Base-by-base conservation (phyloP, 208 protist species). In the Crithidia bombi region DNA sequence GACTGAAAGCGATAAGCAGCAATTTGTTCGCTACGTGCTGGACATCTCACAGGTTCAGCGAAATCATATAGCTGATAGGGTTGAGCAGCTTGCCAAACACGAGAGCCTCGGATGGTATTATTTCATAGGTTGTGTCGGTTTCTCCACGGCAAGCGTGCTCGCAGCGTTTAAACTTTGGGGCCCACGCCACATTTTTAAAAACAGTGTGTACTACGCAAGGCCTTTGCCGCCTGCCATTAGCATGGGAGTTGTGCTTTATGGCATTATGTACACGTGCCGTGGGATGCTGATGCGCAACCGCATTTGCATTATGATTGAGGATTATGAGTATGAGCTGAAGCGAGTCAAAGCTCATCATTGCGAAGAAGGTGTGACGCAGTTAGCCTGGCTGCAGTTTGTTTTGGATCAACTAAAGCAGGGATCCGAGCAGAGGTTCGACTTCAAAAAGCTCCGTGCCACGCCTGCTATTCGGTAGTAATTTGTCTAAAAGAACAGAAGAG, bases 281-380 rank as follows among this genome's bases (percentile, higher is more conserved):
- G 86, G 86, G 19, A 94, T 95, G 89, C 73, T 95, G 11, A 96
- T 96, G 83, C 73, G 87, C 26, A 93, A 91, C 61, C 78, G 86
- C 6, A 93, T 95, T 70, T 93, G 87, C 47, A 92, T 82, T 44
- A 88, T 91, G 79, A 96, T 96, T 65, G 92, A 97, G 46, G 92
- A 97, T 69, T 97, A 94, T 55, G 92, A 97, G 46, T 97, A 97
- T 59, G 92, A 97, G 63, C 62, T 97, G 35, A 97, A 97, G 44
- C 79, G 88, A 32, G 88, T 95, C n/a, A 94, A 90, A 59, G 92
- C 82, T 0, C 92, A 97, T 58, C 92, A 97, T 56, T 94, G 88
- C 63, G 79, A 94, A 56, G 86, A 93, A 51, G 92, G 92, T 19
- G 84, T 95, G 49, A 81, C 79, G 6, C 92, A 97, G 61, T 66